A percentile compares a stretch with the other conserved stretches of the same genome.
These are phyloP conservation scores for Canna indica DNA, from an alignment of 176 grass and related monocot species.

Conservation along the genomic window DNA sequence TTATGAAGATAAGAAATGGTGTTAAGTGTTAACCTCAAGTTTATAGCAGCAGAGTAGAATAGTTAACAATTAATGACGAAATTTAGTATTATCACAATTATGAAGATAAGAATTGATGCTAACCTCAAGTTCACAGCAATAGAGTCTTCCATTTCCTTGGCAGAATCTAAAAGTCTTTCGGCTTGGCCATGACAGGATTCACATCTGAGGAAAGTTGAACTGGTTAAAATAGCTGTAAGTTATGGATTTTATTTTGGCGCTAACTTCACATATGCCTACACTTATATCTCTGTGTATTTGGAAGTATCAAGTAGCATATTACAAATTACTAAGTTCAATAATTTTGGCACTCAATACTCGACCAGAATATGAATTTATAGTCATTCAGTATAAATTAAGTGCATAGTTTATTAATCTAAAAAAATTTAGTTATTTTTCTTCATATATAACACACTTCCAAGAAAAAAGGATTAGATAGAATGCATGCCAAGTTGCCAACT, in stretches of 20 bases:
- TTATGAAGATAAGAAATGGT: background rate
- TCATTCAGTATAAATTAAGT: background rate
- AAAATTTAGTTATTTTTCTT: background rate
- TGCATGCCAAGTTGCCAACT: too few species aligned
- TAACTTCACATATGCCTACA: background rate
- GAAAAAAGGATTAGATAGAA: too few species aligned
- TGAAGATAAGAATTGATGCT: slow-evolving; percentile 15
- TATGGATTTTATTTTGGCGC: background rate
- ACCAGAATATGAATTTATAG: background rate
- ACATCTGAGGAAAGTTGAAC: slow-evolving; percentile 49
- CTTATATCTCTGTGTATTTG: background rate
- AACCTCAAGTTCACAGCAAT: slow-evolving; percentile 94
- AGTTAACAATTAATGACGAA: background rate
- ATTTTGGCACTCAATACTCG: background rate
- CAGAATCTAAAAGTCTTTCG: slow-evolving; percentile 92
- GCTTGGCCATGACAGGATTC: slow-evolving; percentile 99
- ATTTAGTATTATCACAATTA: background rate
- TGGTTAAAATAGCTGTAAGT: background rate
- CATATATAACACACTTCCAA: too few species aligned
- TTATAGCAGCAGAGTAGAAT: background rate
- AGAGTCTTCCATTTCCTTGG: slow-evolving; percentile 99
- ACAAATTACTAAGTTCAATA: background rate
- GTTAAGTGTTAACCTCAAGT: background rate
- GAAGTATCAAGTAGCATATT: background rate
- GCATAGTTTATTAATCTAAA: background rate